Percentiles rank a stretch among this genome's conserved stretches.
phyloP scores from a whole-genome alignment of 805 yeast species.

The Metschnikowia picachoensis region DNA sequence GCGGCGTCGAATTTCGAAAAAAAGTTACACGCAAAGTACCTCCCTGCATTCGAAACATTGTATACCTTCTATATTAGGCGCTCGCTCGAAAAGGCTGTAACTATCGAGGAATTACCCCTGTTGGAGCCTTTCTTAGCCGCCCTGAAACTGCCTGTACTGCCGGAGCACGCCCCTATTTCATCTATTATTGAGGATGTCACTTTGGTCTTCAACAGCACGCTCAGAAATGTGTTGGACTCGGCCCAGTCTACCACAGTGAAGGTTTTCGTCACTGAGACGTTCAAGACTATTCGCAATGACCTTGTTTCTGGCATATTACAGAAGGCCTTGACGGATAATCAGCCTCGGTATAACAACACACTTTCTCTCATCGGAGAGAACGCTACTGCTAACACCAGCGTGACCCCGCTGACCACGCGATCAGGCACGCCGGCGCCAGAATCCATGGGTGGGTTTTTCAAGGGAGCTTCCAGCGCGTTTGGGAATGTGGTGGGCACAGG shows the following conservation, averaged over 20 bases:
- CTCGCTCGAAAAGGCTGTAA: conserved; percentile 77
- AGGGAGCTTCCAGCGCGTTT: conserved; percentile 42
- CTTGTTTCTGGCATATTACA: conserved; percentile 49
- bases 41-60: conserved; percentile 62
- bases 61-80: conserved; percentile 66
- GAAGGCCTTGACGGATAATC: conserved; percentile 34
- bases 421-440: conserved; percentile 35
- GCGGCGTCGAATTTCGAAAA: conserved; percentile 49
- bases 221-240: conserved; percentile 64
- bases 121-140: conserved; percentile 37
- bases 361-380: conserved; percentile 13
- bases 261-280: conserved; percentile 51
- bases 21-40: conserved; percentile 49
- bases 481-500: conserved; percentile 40
- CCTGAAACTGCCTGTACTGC: conserved; percentile 23
- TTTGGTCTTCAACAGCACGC: conserved; percentile 63
- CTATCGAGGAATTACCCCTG: conserved; percentile 71
- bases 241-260: conserved; percentile 60
- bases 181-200: conserved; percentile 86
- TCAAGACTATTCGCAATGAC: conserved; percentile 60
- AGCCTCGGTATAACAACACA: conserved; percentile 37
- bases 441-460: conserved; percentile 35
- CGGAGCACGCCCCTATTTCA: conserved; percentile 65
- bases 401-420: conserved; percentile 26
- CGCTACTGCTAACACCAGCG: conserved; percentile 11